Base-by-base conservation (phyloP, 129 eudicot species). In the Flaveria brownii region DNA sequence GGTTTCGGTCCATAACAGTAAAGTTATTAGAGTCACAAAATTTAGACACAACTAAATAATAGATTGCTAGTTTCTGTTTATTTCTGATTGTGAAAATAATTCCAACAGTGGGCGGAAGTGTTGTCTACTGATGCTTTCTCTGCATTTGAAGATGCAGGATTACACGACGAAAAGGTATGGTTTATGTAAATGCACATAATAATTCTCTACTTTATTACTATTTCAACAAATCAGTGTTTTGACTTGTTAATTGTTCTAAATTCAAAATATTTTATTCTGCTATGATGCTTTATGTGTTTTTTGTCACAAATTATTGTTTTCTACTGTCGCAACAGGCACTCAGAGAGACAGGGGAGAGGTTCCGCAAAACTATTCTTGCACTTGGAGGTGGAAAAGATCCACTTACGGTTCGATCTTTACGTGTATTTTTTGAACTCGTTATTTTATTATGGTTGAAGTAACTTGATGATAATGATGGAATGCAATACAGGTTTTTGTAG, bases 301-400 rank as follows among this genome's bases (percentile, higher is more conserved):
- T 23, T 22, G 10, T 57, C 64, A 23, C 33, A 57, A 57, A 57
- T 57, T 1, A 23, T 22, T 16, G 11, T 57, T 57, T 23, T 22
- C 13, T 57, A 9, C 33, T 23, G 8, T 25, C 17, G n/a, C 39
- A 22, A 61, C 36, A 61, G 68, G 68, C 68, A 9, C 10, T 26
- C 42, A 61, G 42, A 61, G 68, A 61, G 68, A 61, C 68, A 13
- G 68, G 68, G 17, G 5, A 26, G 10, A 86, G 82, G 72, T 88
- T 91, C 84, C 84, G 93, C 45, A 93, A 86, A 72, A 88, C 96
- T 30, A 74, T 91, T 54, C 96, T 91, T 78, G 96, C 93, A 67
- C 93, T 91, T 76, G 93, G 93, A 82, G 93, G 96, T 78, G 93
- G 96, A 73, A 91, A 91, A 83, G 91, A 82, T 74, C 96, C 93